These are phyloP conservation scores for Trichoderma afroharzianum DNA, from an alignment of 2,329 filamentous ascomycete genomes.

Conservation along the genomic window DNA sequence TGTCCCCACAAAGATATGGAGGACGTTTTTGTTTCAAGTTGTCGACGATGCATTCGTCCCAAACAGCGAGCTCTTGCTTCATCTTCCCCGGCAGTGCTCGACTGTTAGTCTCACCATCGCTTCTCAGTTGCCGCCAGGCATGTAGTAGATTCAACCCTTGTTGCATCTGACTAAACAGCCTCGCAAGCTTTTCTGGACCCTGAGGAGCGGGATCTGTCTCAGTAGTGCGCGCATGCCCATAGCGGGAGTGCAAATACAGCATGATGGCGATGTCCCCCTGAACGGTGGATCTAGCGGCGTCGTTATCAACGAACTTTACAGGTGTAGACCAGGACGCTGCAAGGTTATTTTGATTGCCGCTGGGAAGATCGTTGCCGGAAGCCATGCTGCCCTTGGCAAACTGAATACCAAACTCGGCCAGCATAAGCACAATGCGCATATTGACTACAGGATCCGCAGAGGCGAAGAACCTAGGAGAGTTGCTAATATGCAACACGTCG, in stretches of 20 bases:
- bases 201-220: conserved; percentile 24
- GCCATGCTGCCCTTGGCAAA: conserved; percentile 45
- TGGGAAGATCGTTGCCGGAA: background rate
- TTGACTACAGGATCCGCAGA: conserved; percentile 47
- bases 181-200: conserved; percentile 32
- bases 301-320: conserved; percentile 55
- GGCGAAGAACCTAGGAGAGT: conserved; percentile 48
- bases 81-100: conserved; percentile 24
- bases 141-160: conserved; percentile 35
- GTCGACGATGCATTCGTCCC: conserved; percentile 37
- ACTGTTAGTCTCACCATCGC: conserved; percentile 15
- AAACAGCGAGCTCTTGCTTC: conserved; percentile 35
- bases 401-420: conserved; percentile 45
- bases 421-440: conserved; percentile 47
- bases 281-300: conserved; percentile 43
- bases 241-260: conserved; percentile 57
- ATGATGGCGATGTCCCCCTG: conserved; percentile 52
- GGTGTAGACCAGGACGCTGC: conserved; percentile 20
- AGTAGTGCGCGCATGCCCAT: conserved; percentile 34
- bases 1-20: conserved; percentile 44
- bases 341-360: background rate
- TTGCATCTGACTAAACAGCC: conserved; percentile 41
- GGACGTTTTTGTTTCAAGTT: conserved; percentile 21
- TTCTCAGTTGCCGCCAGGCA: conserved; percentile 29
- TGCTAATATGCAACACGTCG: conserved; percentile 70